A percentile compares a stretch with the other conserved stretches of the same genome.
Conservation (phyloP, 2,329 filamentous ascomycete species). For the Shiraia bambusicola region DNA sequence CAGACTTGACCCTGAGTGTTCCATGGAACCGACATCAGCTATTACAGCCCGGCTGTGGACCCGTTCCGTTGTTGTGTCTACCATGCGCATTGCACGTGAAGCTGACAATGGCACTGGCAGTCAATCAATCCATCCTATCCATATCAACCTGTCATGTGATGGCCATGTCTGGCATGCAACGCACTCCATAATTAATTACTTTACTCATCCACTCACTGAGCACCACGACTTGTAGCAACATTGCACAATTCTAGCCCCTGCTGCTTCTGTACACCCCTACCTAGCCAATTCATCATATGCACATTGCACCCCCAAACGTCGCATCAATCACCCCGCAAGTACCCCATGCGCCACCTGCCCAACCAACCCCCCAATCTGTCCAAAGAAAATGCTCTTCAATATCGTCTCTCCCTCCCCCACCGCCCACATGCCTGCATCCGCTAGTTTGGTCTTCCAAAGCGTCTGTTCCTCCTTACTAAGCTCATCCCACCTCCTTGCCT, state of each 20-base stretch:
- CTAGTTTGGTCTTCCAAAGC: constrained; percentile 69
- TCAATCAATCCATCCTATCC: too few relatives aligned
- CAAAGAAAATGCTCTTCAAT: constrained; percentile 76
- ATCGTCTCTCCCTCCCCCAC: constrained; percentile 75
- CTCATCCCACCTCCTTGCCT: constrained; percentile 70
- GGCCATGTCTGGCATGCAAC: neutral
- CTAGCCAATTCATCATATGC: constrained; percentile 2
- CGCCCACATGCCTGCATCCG: constrained; percentile 75
- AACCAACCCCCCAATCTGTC: constrained; percentile 65
- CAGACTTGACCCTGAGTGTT: too few relatives aligned
- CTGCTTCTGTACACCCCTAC: neutral
- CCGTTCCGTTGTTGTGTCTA: too few relatives aligned
- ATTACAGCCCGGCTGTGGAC: too few relatives aligned
- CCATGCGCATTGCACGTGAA: too few relatives aligned
- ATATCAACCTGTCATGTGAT: too few relatives aligned
- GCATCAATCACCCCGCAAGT: constrained; percentile 13
- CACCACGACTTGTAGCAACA: neutral
- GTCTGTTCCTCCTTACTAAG: constrained; percentile 63
- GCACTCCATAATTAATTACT: constrained; percentile 4
- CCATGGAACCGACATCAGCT: too few relatives aligned
- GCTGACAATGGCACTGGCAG: too few relatives aligned
- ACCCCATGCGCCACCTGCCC: constrained; percentile 41
- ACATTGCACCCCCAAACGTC: neutral
- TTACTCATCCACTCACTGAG: constrained; percentile 15
- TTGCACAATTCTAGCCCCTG: neutral